These are phyloP conservation scores for Kluyveromyces sp. DNA, from an alignment of 1,139 yeast genomes.

Conservation along the genomic window DNA sequence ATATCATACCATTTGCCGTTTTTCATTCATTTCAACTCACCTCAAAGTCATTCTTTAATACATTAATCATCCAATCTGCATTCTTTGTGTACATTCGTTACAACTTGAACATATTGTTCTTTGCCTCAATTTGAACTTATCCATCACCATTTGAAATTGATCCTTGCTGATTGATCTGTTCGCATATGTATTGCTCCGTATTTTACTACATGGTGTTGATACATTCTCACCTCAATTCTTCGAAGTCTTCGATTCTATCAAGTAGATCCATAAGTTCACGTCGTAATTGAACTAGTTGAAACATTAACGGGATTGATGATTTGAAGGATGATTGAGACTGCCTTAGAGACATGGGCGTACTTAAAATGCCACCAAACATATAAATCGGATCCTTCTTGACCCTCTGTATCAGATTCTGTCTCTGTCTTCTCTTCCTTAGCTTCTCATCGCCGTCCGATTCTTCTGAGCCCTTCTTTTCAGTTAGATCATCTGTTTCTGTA, in stretches of 20 bases:
- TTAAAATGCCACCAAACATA: constrained; percentile 29
- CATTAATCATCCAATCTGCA: not conserved
- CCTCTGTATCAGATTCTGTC: constrained; percentile 5
- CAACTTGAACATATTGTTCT: not conserved
- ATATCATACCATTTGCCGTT: not conserved
- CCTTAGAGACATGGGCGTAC: constrained; percentile 24
- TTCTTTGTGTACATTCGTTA: not conserved
- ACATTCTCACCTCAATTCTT: constrained; percentile 4
- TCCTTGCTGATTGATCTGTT: not conserved
- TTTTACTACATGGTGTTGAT: not conserved
- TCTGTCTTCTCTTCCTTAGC: constrained; percentile 2
- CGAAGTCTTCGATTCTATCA: constrained; percentile 16
- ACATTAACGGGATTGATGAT: constrained; percentile 19
- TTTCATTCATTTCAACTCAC: not conserved
- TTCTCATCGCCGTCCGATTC: not conserved
- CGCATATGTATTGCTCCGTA: not conserved
- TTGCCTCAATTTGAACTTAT: not conserved
- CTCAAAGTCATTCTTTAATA: not conserved
- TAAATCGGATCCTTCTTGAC: constrained; percentile 20
- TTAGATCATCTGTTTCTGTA: constrained; percentile 8
- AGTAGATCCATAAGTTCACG: not conserved
- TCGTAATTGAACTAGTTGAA: constrained; percentile 4
- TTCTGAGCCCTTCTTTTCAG: constrained; percentile 7
- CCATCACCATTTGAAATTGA: too few relatives aligned
- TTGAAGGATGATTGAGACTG: constrained; percentile 25